Percentiles rank a stretch among this genome's conserved stretches.
Conservation (phyloP, 2,329 filamentous ascomycete species). For the Fusarium sp. region DNA sequence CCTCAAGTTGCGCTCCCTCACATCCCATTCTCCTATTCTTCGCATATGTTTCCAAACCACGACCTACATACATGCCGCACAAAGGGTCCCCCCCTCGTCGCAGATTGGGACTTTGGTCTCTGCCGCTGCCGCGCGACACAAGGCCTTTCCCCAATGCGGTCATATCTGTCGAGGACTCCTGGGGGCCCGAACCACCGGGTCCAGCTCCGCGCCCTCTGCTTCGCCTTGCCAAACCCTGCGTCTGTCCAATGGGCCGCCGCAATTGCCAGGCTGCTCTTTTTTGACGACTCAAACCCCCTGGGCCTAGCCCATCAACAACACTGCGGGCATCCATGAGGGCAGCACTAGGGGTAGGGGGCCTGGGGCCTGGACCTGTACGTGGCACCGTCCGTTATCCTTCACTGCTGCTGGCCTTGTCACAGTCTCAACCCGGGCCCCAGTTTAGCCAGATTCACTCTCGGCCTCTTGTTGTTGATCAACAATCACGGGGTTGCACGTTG, state of each 20-base stretch:
- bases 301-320: not conserved
- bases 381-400: slow-evolving; percentile 38
- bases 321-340: no score
- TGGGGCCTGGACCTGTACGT: slow-evolving; percentile 23
- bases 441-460: not conserved
- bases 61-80: slow-evolving; percentile 16
- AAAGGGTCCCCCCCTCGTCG: slow-evolving; percentile 24
- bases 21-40: not conserved
- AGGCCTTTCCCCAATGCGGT: slow-evolving; percentile 27
- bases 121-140: not conserved
- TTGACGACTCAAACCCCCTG: slow-evolving; percentile 23
- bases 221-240: slow-evolving; percentile 25
- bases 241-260: slow-evolving; percentile 21
- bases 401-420: slow-evolving; percentile 16
- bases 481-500: slow-evolving; percentile 21
- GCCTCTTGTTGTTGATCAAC: slow-evolving; percentile 28
- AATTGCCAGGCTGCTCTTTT: slow-evolving; percentile 39
- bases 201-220: slow-evolving; percentile 23
- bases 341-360: not conserved
- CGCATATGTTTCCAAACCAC: not conserved
- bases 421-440: not conserved
- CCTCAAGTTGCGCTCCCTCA: slow-evolving; percentile 28
- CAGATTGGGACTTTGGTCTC: slow-evolving; percentile 30
- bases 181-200: slow-evolving; percentile 25
- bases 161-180: slow-evolving; percentile 38